A percentile compares a stretch with the other conserved stretches of the same genome.
Conservation (phyloP, 1,284 basidiomycete species). For the Thelephora terrestris region DNA sequence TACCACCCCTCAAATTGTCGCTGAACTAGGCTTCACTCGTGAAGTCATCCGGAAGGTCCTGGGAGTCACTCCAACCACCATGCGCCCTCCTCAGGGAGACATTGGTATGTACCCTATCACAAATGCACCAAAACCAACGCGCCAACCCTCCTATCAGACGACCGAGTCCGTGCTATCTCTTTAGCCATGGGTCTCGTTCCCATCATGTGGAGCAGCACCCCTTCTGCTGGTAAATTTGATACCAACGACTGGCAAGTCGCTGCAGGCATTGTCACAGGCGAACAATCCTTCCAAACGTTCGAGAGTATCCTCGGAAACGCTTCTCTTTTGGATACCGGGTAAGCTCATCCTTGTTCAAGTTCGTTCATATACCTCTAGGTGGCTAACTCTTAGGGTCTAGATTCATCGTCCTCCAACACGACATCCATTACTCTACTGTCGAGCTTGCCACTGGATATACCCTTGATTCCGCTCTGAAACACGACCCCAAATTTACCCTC, state of each 20-base stretch:
- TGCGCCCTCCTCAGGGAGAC: constrained; percentile 43
- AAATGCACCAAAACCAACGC: constrained; percentile 1
- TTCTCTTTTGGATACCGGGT: constrained; percentile 45
- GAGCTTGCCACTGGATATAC: constrained; percentile 85
- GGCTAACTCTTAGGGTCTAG: constrained; percentile 31
- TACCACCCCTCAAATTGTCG: constrained; percentile 82
- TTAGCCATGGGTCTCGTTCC: constrained; percentile 75
- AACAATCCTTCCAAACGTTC: constrained; percentile 46
- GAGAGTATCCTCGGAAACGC: constrained; percentile 55
- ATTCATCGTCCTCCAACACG: constrained; percentile 87
- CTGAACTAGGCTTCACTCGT: constrained; percentile 89
- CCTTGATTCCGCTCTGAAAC: constrained; percentile 55
- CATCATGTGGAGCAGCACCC: constrained; percentile 69
- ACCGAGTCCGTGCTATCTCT: constrained; percentile 81
- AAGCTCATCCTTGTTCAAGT: constrained; percentile 1
- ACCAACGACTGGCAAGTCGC: constrained; percentile 84
- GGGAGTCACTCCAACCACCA: constrained; percentile 71
- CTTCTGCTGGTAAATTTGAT: constrained; percentile 58
- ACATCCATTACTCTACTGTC: constrained; percentile 77
- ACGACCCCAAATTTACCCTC: constrained; percentile 51
- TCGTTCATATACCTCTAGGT: background rate
- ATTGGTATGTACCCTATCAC: constrained; percentile 19
- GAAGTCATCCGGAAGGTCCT: constrained; percentile 70
- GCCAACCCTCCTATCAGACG: constrained; percentile 37
- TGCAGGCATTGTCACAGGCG: constrained; percentile 55